Conservation (phyloP, 345 rosid genomes). For the Schrenkiella parvula region DNA sequence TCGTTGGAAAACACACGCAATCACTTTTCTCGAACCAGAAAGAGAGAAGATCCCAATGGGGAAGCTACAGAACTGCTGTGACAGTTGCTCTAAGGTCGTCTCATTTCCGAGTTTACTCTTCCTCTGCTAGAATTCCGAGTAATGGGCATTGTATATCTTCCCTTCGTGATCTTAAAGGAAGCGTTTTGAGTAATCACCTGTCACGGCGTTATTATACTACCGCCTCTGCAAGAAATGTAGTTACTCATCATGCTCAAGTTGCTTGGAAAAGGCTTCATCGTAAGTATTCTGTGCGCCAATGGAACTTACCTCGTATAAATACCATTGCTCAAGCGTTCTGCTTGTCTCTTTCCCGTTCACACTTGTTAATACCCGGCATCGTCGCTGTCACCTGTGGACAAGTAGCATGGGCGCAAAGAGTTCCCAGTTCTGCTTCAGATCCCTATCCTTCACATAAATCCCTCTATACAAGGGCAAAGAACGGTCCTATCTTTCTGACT, state of each 20-base stretch:
- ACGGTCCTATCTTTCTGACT: constrained; percentile 62
- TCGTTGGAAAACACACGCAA: constrained; percentile 17
- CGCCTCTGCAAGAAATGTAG: constrained; percentile 37
- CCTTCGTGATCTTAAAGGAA: constrained; percentile 9
- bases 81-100: constrained; percentile 21
- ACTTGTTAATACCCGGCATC: constrained; percentile 51
- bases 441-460: constrained; percentile 48
- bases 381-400: constrained; percentile 57
- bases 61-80: constrained; percentile 25
- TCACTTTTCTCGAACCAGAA: constrained; percentile 15
- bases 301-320: constrained; percentile 42
- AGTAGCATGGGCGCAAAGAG: constrained; percentile 41
- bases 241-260: constrained; percentile 49
- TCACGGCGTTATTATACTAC: not conserved
- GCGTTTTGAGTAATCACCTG: constrained; percentile 1
- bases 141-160: constrained; percentile 1
- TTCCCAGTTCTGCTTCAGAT: constrained; percentile 45
- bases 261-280: constrained; percentile 62
- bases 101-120: constrained; percentile 11
- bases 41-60: constrained; percentile 14
- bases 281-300: constrained; percentile 36
- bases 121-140: constrained; percentile 15
- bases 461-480: constrained; percentile 65
- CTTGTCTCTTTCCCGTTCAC: constrained; percentile 78
- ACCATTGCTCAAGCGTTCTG: constrained; percentile 78